Evolutionary conservation across 2,329 filamentous ascomycete species (phyloP).

Genomic region (Botrytis medusae): DNA sequence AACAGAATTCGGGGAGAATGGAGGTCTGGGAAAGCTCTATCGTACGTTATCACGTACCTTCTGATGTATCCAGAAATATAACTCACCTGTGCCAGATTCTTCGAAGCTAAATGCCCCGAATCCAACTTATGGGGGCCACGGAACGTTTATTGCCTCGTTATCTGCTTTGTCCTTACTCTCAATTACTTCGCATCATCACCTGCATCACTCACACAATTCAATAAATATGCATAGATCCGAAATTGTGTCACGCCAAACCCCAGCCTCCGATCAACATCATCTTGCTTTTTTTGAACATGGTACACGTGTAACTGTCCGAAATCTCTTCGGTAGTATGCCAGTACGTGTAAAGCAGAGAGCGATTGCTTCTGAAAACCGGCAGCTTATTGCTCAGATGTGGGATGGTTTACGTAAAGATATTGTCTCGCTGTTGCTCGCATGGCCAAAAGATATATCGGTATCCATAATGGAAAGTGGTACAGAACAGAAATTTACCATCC

Average conservation of each 20-base stretch:
- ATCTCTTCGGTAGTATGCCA: conserved; percentile 88
- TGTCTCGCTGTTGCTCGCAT: conserved; percentile 68
- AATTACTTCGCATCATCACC: conserved; percentile 68
- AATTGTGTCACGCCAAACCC: conserved; percentile 61
- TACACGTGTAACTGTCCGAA: conserved; percentile 71
- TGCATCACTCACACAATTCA: conserved; percentile 60
- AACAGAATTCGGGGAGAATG: conserved; percentile 66
- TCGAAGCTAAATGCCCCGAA: conserved; percentile 62
- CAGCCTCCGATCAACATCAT: conserved; percentile 58
- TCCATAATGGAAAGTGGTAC: conserved; percentile 52
- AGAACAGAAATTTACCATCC: conserved; percentile 32
- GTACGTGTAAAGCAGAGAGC: conserved; percentile 82
- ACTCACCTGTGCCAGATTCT: conserved; percentile 58
- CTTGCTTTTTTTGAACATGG: conserved; percentile 62
- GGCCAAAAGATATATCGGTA: conserved; percentile 57
- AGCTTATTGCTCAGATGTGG: conserved; percentile 61
- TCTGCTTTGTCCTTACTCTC: conserved; percentile 73
- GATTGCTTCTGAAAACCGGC: conserved; percentile 49
- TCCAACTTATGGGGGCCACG: conserved; percentile 63
- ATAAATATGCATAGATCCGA: conserved; percentile 70
- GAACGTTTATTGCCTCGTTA: conserved; percentile 75
- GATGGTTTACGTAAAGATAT: conserved; percentile 45
- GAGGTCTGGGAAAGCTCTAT: conserved; percentile 71
- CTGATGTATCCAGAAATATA: conserved; percentile 21
- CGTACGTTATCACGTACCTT: conserved; percentile 51